Evolutionary conservation across 495 filamentous ascomycete genomes (phyloP).

Genomic region (Neurospora cerealis): DNA sequence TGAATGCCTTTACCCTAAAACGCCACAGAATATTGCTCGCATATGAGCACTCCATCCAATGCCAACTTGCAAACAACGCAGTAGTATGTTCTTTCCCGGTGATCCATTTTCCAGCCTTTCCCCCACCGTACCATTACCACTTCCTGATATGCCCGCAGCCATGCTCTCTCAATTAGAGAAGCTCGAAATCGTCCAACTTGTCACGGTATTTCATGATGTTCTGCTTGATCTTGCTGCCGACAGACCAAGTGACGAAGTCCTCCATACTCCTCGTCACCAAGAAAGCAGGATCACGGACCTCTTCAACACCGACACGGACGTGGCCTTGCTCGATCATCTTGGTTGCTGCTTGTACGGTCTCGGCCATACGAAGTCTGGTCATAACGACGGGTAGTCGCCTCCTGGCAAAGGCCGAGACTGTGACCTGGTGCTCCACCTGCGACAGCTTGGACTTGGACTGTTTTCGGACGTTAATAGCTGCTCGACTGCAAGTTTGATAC

Average conservation of each 20-base stretch:
- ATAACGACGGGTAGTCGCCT: constrained; percentile 78
- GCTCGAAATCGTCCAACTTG: constrained; percentile 93
- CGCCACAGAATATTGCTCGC: not conserved
- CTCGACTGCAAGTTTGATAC: not conserved
- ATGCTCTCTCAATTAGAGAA: constrained; percentile 42
- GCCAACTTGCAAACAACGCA: not conserved
- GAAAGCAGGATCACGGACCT: constrained; percentile 76
- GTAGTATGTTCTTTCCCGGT: not conserved
- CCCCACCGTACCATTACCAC: not conserved
- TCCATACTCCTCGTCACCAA: constrained; percentile 77
- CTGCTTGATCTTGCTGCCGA: constrained; percentile 92
- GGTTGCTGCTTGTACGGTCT: constrained; percentile 70
- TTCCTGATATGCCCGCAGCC: not conserved
- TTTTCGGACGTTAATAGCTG: not conserved
- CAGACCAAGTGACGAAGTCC: constrained; percentile 96
- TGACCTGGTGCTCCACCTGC: constrained; percentile 75
- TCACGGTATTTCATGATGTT: constrained; percentile 89
- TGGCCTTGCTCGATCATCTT: constrained; percentile 94
- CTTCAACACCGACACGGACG: constrained; percentile 84
- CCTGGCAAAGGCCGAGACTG: constrained; percentile 74
- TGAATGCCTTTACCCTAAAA: not conserved
- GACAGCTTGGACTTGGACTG: constrained; percentile 63
- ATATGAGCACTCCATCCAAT: not conserved
- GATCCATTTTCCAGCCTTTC: not conserved
- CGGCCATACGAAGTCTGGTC: constrained; percentile 68